Percentiles rank a stretch among this genome's conserved stretches.
Conservation (phyloP, 768 basidiomycete genomes). For the Suillus sp. region DNA sequence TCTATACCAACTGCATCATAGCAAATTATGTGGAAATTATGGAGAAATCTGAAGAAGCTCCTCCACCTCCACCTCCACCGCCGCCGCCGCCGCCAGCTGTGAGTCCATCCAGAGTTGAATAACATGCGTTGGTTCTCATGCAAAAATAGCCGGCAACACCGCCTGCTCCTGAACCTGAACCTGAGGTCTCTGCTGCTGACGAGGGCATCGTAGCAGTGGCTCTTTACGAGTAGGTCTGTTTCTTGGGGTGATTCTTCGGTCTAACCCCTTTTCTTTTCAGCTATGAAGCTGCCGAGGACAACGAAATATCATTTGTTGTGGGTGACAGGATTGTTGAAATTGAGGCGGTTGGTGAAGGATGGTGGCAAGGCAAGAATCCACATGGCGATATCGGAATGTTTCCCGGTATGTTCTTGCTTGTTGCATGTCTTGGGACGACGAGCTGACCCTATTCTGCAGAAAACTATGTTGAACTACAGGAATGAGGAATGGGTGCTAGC, state of each 20-base stretch:
- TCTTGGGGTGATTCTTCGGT: not conserved
- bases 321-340: slow-evolving; percentile 80
- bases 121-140: not conserved
- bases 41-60: slow-evolving; percentile 47
- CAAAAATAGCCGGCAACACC: slow-evolving; percentile 31
- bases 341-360: slow-evolving; percentile 82
- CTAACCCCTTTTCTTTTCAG: slow-evolving; percentile 39
- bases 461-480: slow-evolving; percentile 13
- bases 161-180: slow-evolving; percentile 47
- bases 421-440: not conserved
- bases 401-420: slow-evolving; percentile 55
- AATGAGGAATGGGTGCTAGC: not conserved
- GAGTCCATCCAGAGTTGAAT: slow-evolving; percentile 33
- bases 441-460: not conserved
- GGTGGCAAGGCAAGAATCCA: slow-evolving; percentile 76
- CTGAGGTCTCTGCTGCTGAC: slow-evolving; percentile 47
- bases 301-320: slow-evolving; percentile 84
- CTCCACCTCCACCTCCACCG: slow-evolving; percentile 61
- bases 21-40: slow-evolving; percentile 89
- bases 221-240: slow-evolving; percentile 63
- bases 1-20: slow-evolving; percentile 26
- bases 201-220: slow-evolving; percentile 66
- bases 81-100: slow-evolving; percentile 50
- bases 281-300: slow-evolving; percentile 90
- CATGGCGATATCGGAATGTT: slow-evolving; percentile 67